Base-by-base conservation (phyloP, 176 grass and related monocot species). In the Avena sativa region DNA sequence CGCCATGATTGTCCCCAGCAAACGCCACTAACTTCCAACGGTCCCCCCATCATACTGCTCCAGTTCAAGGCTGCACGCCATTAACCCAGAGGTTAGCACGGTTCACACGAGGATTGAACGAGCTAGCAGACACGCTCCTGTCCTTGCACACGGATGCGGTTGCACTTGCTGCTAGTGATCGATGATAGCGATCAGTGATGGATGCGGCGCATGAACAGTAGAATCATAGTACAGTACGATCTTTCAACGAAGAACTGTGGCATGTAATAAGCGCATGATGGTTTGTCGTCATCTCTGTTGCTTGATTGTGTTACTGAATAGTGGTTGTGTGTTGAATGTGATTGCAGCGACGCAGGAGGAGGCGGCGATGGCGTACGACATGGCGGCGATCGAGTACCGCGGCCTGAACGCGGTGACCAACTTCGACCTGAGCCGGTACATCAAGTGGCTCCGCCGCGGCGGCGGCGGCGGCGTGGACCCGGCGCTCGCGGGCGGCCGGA, bases 401-500 rank as follows among this genome's bases (percentile, higher is more conserved):
- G 96, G 96, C 40, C 86, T 92, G 23, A 98, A 92, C 79, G 96
- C 96, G 1, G 93, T 98, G 74, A 98, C 96, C 16, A 98, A 98
- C 92, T 98, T 98, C 79, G 93, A 95, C 88, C 84, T 98, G 20
- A 94, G 88, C 82, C 93, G 96, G 14, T 98, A 98, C 86, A 88
- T 92, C 81, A 98, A 95, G 71, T 92, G 91, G 93, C 87, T 97
- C 64, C 89, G 90, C 49, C 85, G 91, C 1, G 84, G 76, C 32
- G 55, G 73, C 3, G 86, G 75, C 20, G 40, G 73, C 3, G 86
- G 75, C 20, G 40, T 53, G 2, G 48, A 67, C 28, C 5, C 73
- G 16, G 58, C 4, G 15, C 58, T 38, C 13, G 50, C 84, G 55
- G 78, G 72, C 51, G 78, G 78, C 51, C 83, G 60, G 80, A 81